These are phyloP conservation scores for Pinus tabuliformis DNA, from an alignment of 75 land plant species.

Conservation along the genomic window DNA sequence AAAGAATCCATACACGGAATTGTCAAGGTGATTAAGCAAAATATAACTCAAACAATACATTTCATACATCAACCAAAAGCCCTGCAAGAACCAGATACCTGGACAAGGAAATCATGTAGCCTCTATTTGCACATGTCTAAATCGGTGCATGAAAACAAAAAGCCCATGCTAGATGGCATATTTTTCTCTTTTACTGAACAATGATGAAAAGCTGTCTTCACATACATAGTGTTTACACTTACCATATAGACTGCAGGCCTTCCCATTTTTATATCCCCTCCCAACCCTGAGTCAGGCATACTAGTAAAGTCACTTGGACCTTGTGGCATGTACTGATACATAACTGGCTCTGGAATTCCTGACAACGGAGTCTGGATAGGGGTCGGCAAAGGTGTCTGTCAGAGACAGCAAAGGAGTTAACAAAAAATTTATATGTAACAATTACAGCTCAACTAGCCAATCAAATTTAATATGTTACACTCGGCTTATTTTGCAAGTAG, in stretches of 20 bases:
- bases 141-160: too few relatives aligned
- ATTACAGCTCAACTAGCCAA: neutral
- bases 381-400: constrained; percentile 49
- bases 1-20: neutral
- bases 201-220: too few relatives aligned
- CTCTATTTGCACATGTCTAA: too few relatives aligned
- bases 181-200: too few relatives aligned
- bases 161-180: too few relatives aligned
- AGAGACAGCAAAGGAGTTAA: neutral
- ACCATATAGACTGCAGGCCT: constrained; percentile 88
- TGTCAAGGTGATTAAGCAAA: neutral
- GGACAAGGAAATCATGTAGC: neutral
- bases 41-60: neutral
- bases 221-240: neutral
- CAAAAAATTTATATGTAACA: neutral
- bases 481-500: neutral
- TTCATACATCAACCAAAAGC: neutral
- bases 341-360: constrained; percentile 48
- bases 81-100: neutral
- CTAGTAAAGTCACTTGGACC: constrained; percentile 55
- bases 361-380: constrained; percentile 72
- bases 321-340: constrained; percentile 65
- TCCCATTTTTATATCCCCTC: constrained; percentile 39
- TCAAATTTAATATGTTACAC: neutral
- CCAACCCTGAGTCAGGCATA: constrained; percentile 23